phyloP scores from a whole-genome alignment of 1,284 basidiomycete species.

The Ceratobasidium sp. region DNA sequence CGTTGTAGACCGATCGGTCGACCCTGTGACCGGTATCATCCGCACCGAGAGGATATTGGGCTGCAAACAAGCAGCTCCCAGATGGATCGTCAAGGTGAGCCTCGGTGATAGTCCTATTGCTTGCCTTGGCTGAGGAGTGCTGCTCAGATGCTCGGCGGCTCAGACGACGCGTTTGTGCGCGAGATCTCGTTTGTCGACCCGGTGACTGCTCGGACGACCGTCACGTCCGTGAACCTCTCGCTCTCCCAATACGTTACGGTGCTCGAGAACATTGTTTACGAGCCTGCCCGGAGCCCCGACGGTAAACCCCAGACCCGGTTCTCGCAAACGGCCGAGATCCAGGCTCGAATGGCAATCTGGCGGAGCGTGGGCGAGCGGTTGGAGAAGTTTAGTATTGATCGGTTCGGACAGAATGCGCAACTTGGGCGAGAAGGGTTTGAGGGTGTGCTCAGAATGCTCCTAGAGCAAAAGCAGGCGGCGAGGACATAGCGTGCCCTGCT shows the following conservation, averaged over 20 bases:
- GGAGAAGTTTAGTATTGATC: conserved; percentile 84
- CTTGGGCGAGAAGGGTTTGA: conserved; percentile 88
- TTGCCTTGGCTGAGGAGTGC: conserved; percentile 12
- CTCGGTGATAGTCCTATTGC: not conserved
- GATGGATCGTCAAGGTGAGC: conserved; percentile 85
- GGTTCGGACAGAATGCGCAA: conserved; percentile 89
- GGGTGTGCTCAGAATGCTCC: conserved; percentile 81
- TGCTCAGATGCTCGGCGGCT: conserved; percentile 82
- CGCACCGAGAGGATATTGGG: conserved; percentile 88
- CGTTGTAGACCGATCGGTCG: conserved; percentile 84
- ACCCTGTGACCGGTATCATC: conserved; percentile 86
- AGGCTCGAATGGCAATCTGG: conserved; percentile 82
- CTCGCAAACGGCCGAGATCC: conserved; percentile 85
- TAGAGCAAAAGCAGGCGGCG: conserved; percentile 66
- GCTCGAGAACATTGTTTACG: conserved; percentile 90
- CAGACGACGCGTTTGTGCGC: conserved; percentile 92
- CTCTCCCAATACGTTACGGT: conserved; percentile 90
- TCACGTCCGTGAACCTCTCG: conserved; percentile 90
- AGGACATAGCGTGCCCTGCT: conserved; percentile 23
- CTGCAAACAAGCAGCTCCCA: conserved; percentile 86
- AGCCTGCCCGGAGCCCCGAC: conserved; percentile 64
- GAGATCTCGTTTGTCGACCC: conserved; percentile 95
- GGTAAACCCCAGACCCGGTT: conserved; percentile 71
- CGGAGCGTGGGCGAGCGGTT: conserved; percentile 81
- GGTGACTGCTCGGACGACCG: conserved; percentile 77